Evolutionary conservation across 2,329 filamentous ascomycete species (phyloP).

Genomic region (Lecanicillium sp.): DNA sequence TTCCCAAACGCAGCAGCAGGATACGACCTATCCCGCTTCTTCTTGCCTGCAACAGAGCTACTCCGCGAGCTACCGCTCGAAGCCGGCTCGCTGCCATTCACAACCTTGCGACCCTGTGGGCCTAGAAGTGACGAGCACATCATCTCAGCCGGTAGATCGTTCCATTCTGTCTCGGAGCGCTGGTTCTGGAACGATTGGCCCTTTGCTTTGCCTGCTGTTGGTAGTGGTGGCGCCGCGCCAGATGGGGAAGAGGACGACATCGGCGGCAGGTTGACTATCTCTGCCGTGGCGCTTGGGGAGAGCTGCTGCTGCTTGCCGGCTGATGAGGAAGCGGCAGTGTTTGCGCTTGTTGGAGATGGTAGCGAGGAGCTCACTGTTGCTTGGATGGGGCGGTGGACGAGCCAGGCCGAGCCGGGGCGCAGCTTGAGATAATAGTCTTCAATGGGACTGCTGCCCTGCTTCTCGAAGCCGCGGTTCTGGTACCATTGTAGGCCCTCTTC

Average conservation of each 20-base stretch:
- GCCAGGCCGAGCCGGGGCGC: conserved; percentile 51
- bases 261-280: conserved; percentile 22
- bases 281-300: conserved; percentile 19
- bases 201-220: conserved; percentile 16
- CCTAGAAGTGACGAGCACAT: conserved; percentile 35
- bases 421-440: conserved; percentile 55
- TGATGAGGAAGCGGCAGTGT: conserved; percentile 5
- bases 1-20: conserved; percentile 53
- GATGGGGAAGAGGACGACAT: conserved; percentile 15
- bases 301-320: conserved; percentile 1
- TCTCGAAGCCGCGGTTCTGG: conserved; percentile 44
- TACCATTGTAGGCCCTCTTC: conserved; percentile 58
- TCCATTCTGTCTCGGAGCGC: conserved; percentile 55
- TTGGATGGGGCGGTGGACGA: conserved; percentile 40
- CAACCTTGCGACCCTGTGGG: conserved; percentile 16
- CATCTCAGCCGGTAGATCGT: conserved; percentile 50
- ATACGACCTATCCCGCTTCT: conserved; percentile 54
- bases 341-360: conserved; percentile 12
- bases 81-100: conserved; percentile 19
- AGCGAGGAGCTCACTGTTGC: conserved; percentile 16
- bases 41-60: conserved; percentile 39
- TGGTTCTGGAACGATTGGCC: conserved; percentile 49
- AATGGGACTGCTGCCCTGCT: conserved; percentile 36
- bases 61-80: conserved; percentile 46
- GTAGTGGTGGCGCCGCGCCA: conserved; percentile 13